Conservation (phyloP, 2,329 filamentous ascomycete species). For the Colletotrichum gigasporum region DNA sequence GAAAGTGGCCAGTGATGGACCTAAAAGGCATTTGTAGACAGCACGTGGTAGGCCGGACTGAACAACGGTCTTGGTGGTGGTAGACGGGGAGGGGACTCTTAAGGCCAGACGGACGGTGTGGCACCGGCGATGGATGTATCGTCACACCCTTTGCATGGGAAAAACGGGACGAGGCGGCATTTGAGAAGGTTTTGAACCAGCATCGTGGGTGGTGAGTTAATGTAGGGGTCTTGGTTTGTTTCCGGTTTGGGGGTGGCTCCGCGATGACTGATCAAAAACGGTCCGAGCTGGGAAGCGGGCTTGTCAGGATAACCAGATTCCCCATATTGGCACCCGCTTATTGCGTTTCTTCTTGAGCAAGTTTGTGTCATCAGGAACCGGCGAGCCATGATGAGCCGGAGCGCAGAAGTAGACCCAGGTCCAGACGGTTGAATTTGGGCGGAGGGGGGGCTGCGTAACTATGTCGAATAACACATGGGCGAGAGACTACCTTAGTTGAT, state of each 20-base stretch:
- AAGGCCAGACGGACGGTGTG: background rate
- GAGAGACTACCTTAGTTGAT: background rate
- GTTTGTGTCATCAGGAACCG: slow-evolving; percentile 11
- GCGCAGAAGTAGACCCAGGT: background rate
- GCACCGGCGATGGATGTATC: background rate
- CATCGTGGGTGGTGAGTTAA: slow-evolving; percentile 6
- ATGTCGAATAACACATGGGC: background rate
- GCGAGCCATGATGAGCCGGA: background rate
- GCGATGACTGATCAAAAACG: slow-evolving; percentile 16
- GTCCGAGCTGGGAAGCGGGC: background rate
- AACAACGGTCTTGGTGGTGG: background rate
- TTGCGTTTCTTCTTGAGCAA: slow-evolving; percentile 12
- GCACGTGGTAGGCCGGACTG: background rate
- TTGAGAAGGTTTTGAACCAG: slow-evolving; percentile 10
- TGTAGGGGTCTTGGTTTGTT: slow-evolving; percentile 15
- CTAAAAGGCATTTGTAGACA: background rate
- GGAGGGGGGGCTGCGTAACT: background rate
- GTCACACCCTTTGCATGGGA: slow-evolving; percentile 5
- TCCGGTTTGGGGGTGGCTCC: slow-evolving; percentile 11
- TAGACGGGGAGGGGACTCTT: background rate
- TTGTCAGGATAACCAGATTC: background rate
- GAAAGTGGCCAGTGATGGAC: background rate
- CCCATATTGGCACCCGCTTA: background rate
- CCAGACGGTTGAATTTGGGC: background rate
- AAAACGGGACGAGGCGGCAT: slow-evolving; percentile 9